phyloP scores from a whole-genome alignment of 2,329 filamentous ascomycete genomes.

The Penicillium sp. region DNA sequence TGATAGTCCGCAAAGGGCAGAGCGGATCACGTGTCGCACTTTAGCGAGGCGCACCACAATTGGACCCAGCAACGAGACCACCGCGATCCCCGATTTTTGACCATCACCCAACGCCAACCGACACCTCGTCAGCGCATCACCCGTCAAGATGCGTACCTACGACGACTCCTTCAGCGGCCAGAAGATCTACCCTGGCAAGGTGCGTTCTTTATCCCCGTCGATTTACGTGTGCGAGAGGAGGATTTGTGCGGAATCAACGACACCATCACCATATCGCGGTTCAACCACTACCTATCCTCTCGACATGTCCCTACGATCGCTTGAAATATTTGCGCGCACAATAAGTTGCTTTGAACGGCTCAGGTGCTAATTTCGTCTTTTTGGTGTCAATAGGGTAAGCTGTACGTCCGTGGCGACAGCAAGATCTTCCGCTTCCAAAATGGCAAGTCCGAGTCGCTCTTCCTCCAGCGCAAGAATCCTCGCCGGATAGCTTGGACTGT shows the following conservation, averaged over 20 bases:
- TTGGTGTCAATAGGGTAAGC: slow-evolving; percentile 74
- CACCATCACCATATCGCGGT: slow-evolving; percentile 6
- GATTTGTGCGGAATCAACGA: slow-evolving; percentile 17
- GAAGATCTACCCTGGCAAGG: slow-evolving; percentile 80
- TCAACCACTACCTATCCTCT: not conserved
- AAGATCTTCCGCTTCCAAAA: slow-evolving; percentile 99
- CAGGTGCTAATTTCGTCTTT: slow-evolving; percentile 29
- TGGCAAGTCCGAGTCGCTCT: slow-evolving; percentile 99
- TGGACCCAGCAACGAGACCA: slow-evolving; percentile 35
- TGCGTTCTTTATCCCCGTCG: slow-evolving; percentile 46
- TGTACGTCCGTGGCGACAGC: slow-evolving; percentile 99
- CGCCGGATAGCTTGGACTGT: slow-evolving; percentile 98
- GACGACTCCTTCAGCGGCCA: slow-evolving; percentile 74
- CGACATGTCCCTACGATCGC: not conserved
- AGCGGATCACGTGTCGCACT: slow-evolving; percentile 42
- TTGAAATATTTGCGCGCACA: slow-evolving; percentile 13
- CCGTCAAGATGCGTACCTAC: slow-evolving; percentile 71
- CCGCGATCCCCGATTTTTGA: slow-evolving; percentile 42
- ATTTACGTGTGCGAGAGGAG: slow-evolving; percentile 12
- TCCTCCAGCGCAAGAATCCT: slow-evolving; percentile 99
- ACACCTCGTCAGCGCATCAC: slow-evolving; percentile 46
- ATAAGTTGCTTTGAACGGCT: not conserved
- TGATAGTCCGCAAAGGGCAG: slow-evolving; percentile 36
- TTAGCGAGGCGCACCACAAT: slow-evolving; percentile 49
- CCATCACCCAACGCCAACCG: slow-evolving; percentile 46